A percentile compares a stretch with the other conserved stretches of the same genome.
These are phyloP conservation scores for Mariannaea elegans DNA, from an alignment of 2,329 filamentous ascomycete genomes.

Conservation along the genomic window DNA sequence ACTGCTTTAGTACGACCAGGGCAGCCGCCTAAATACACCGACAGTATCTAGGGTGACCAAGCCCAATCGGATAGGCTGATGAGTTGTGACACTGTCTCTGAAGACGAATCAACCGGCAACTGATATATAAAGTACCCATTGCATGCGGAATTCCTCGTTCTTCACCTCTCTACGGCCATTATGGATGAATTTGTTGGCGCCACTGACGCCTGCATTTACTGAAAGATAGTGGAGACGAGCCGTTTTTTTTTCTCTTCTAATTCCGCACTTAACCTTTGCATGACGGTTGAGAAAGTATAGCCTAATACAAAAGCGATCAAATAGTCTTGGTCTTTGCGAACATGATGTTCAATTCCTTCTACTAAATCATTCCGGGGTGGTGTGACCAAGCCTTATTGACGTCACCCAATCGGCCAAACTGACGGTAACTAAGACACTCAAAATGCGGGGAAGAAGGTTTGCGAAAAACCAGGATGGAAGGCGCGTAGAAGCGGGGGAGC, in stretches of 20 bases:
- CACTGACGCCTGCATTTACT: constrained; percentile 33
- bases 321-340: neutral
- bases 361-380: neutral
- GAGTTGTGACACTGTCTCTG: too few species aligned
- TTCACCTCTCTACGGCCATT: too few species aligned
- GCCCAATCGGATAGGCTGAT: too few species aligned
- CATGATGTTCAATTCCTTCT: neutral
- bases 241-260: neutral
- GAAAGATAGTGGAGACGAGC: neutral
- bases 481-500: constrained; percentile 20
- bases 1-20: too few species aligned
- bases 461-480: constrained; percentile 20
- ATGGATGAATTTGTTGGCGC: constrained; percentile 14
- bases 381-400: constrained; percentile 24
- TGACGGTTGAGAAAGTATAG: neutral
- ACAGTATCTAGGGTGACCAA: too few species aligned
- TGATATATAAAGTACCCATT: too few species aligned
- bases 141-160: too few species aligned
- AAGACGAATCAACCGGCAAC: too few species aligned
- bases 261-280: neutral
- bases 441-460: constrained; percentile 34
- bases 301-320: neutral
- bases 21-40: too few species aligned
- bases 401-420: constrained; percentile 37
- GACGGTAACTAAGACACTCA: constrained; percentile 14